Conservation (phyloP, 208 protist genomes). For the Trypanosoma vivax region DNA sequence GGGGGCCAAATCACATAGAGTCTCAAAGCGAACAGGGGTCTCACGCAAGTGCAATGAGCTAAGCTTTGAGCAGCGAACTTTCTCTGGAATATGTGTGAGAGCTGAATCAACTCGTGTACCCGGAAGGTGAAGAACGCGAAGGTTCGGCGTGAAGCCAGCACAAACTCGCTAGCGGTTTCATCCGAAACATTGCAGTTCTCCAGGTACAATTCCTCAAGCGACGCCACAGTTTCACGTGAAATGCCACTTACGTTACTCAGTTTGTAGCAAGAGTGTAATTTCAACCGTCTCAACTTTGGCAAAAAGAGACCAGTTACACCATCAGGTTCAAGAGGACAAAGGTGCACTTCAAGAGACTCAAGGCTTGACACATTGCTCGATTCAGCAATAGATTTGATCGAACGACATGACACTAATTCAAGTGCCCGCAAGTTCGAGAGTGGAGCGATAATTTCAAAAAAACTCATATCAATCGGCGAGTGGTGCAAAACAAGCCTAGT, state of each 20-base stretch:
- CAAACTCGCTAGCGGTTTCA: constrained; percentile 65
- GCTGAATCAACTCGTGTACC: constrained; percentile 49
- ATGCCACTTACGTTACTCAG: constrained; percentile 67
- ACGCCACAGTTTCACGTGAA: constrained; percentile 37
- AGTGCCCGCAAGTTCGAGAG: constrained; percentile 51
- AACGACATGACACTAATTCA: constrained; percentile 69
- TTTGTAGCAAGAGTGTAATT: constrained; percentile 58
- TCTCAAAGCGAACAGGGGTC: constrained; percentile 51
- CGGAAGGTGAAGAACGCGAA: constrained; percentile 53
- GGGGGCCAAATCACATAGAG: constrained; percentile 44
- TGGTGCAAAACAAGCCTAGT: constrained; percentile 63
- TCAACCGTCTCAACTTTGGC: constrained; percentile 45
- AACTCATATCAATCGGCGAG: constrained; percentile 53
- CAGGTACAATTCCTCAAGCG: constrained; percentile 55
- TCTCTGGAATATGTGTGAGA: constrained; percentile 34
- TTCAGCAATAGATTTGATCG: constrained; percentile 48
- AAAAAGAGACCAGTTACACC: constrained; percentile 52
- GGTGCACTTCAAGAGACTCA: constrained; percentile 49
- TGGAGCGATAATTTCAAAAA: constrained; percentile 52
- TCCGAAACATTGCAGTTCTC: constrained; percentile 75
- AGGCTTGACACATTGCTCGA: constrained; percentile 42
- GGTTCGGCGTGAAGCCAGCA: constrained; percentile 28
- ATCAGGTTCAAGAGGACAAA: constrained; percentile 65
- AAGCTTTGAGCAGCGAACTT: constrained; percentile 25
- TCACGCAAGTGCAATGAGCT: constrained; percentile 36